These are phyloP conservation scores for Geotrichum restrictum DNA, from an alignment of 1,139 yeast genomes.

Conservation along the genomic window DNA sequence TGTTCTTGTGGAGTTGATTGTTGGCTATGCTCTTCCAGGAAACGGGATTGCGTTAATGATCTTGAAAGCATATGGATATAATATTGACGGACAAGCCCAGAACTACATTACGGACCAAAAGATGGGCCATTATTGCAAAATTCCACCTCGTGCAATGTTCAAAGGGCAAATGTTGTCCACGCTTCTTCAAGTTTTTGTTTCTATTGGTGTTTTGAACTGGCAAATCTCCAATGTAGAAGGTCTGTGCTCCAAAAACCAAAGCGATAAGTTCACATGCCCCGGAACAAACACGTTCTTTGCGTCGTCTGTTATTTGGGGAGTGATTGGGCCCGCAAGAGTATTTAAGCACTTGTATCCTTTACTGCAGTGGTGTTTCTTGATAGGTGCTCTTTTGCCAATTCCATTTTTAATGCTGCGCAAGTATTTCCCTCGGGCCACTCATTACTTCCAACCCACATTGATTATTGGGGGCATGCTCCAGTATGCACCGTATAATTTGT, in stretches of 20 bases:
- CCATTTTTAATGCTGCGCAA: slow-evolving; percentile 31
- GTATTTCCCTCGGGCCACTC: slow-evolving; percentile 42
- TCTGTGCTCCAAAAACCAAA: slow-evolving; percentile 46
- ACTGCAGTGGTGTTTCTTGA: slow-evolving; percentile 40
- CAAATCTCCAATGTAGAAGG: slow-evolving; percentile 46
- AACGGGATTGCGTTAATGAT: slow-evolving; percentile 57
- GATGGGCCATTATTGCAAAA: slow-evolving; percentile 54
- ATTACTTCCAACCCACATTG: slow-evolving; percentile 39
- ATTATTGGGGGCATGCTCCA: slow-evolving; percentile 41
- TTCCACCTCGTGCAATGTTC: slow-evolving; percentile 60
- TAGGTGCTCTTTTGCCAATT: slow-evolving; percentile 23
- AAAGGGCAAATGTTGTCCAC: slow-evolving; percentile 51
- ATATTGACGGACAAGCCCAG: slow-evolving; percentile 58
- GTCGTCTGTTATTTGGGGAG: slow-evolving; percentile 51
- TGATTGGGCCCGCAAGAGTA: slow-evolving; percentile 49
- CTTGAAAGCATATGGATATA: slow-evolving; percentile 54
- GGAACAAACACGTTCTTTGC: slow-evolving; percentile 34
- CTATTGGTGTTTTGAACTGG: slow-evolving; percentile 54
- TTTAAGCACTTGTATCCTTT: slow-evolving; percentile 34
- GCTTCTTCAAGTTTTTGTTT: slow-evolving; percentile 40
- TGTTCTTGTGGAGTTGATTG: slow-evolving; percentile 51
- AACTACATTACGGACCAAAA: slow-evolving; percentile 54
- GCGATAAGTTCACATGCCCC: slow-evolving; percentile 34
- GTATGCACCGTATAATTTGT: slow-evolving; percentile 44
- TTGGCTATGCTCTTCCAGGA: slow-evolving; percentile 61